A percentile compares a stretch with the other conserved stretches of the same genome.
phyloP scores from a whole-genome alignment of 176 grass and related monocot genomes.

The Carex myosuroides region DNA sequence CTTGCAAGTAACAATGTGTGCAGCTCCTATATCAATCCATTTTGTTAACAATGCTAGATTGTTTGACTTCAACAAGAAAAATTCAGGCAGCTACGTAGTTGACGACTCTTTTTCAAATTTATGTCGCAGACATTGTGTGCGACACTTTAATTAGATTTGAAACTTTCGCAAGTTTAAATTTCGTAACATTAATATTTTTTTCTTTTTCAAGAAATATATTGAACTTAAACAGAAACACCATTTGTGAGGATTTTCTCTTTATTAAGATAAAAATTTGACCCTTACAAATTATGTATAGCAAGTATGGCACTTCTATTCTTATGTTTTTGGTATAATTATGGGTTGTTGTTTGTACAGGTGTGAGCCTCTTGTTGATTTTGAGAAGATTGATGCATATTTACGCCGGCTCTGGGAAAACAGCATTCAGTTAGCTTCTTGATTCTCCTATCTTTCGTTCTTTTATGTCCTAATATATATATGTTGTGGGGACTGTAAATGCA shows the following conservation, averaged over 20 bases:
- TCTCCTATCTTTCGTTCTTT: neutral
- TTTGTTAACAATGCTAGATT: neutral
- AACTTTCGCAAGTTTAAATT: neutral
- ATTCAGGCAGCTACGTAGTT: neutral
- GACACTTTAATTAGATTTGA: neutral
- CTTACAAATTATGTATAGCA: neutral
- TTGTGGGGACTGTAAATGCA: neutral
- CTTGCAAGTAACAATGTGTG: neutral
- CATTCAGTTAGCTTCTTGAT: slow-evolving; percentile 36
- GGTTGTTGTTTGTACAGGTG: slow-evolving; percentile 29
- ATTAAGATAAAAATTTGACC: neutral
- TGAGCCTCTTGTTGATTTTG: slow-evolving; percentile 49
- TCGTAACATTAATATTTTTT: neutral
- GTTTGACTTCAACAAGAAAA: neutral
- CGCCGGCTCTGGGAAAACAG: slow-evolving; percentile 71
- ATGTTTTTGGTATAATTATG: neutral
- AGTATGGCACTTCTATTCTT: neutral
- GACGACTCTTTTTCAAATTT: neutral
- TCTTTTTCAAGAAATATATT: neutral
- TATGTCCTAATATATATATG: neutral
- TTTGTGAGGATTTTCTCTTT: neutral
- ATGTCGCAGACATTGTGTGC: neutral
- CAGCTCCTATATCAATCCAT: neutral
- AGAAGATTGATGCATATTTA: slow-evolving; percentile 54
- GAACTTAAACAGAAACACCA: neutral